Conservation (phyloP, 1,284 basidiomycete species). For the Coniophora puteana region DNA sequence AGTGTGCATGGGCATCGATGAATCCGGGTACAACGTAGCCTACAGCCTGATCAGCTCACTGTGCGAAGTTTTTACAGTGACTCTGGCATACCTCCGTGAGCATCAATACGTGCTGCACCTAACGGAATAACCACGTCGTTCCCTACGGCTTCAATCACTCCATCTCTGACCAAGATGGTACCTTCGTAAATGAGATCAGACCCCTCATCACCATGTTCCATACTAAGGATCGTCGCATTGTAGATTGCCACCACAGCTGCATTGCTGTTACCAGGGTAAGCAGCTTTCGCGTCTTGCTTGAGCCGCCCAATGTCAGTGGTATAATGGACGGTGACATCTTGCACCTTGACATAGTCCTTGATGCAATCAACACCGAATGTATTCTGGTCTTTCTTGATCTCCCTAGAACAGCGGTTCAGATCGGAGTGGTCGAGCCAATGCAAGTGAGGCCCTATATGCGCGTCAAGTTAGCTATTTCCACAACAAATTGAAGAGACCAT, state of each 20-base stretch:
- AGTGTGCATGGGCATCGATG: slow-evolving; percentile 74
- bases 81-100: slow-evolving; percentile 49
- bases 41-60: slow-evolving; percentile 20
- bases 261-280: slow-evolving; percentile 18
- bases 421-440: slow-evolving; percentile 56
- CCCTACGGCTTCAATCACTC: slow-evolving; percentile 52
- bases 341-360: slow-evolving; percentile 45
- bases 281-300: slow-evolving; percentile 45
- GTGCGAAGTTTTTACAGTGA: background rate
- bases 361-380: slow-evolving; percentile 62
- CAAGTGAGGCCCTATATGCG: slow-evolving; percentile 53
- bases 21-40: slow-evolving; percentile 67
- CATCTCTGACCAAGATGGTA: slow-evolving; percentile 46
- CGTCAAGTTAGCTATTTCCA: slow-evolving; percentile 3
- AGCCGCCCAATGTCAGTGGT: slow-evolving; percentile 57
- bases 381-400: slow-evolving; percentile 40
- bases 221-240: slow-evolving; percentile 66
- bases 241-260: slow-evolving; percentile 50
- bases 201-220: slow-evolving; percentile 37
- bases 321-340: slow-evolving; percentile 56
- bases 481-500: too few species aligned
- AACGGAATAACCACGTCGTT: slow-evolving; percentile 32
- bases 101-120: slow-evolving; percentile 50
- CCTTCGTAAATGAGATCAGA: slow-evolving; percentile 49
- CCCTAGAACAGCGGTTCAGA: slow-evolving; percentile 42